Evolutionary conservation across 2,329 filamentous ascomycete genomes (phyloP), one percentile per base, ranked within the genome.

Genomic region (Coleophoma eucalyptorum): DNA sequence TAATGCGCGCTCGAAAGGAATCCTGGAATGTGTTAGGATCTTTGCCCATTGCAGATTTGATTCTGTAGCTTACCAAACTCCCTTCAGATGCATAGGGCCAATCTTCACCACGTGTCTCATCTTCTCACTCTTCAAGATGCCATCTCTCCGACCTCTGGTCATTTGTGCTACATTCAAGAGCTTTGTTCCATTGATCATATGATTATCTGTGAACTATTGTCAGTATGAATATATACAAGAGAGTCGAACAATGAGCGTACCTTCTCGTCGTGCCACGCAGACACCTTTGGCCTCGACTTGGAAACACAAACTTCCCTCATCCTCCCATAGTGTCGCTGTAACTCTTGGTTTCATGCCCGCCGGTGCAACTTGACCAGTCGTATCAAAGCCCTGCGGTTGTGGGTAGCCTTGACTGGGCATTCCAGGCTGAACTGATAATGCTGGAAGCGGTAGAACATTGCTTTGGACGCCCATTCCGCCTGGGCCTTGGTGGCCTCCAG

Each of bases 141-240:
- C 94, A 65, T 99, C 94, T 64, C 94, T 83, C 58, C 94, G 86
- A 50, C 94, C 94, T 68, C 94, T 83, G 13, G 94, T 99, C 94
- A 99, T 99, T 12, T 94, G 93, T 46, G 94, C 94, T 48, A 99
- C 94, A 59, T 99, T 99, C 51, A 97, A 75, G 51, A 99, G 77
- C 70, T 97, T 99, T 1, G 94, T 99, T 16, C 94, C 94, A 64
- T 97, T 99, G 70, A 99, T 97, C 90, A 99, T 97, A 72, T 96
- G 90, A 71, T 97, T 97, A 63, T 97, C 93, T 95, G 57, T 46
- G 38, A 31, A 33, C 51, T 35, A 11, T 44, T 44, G 46, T 57
- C 40, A 44, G 48, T 33, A 35, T 51, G 37, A 49, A 20, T 32
- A 41, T 10, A n/a, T n/a, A 43, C n/a, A 12, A 7, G 33, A 33